phyloP scores from a whole-genome alignment of 164 flowering plant genomes.

The Cinnamomum chago region DNA sequence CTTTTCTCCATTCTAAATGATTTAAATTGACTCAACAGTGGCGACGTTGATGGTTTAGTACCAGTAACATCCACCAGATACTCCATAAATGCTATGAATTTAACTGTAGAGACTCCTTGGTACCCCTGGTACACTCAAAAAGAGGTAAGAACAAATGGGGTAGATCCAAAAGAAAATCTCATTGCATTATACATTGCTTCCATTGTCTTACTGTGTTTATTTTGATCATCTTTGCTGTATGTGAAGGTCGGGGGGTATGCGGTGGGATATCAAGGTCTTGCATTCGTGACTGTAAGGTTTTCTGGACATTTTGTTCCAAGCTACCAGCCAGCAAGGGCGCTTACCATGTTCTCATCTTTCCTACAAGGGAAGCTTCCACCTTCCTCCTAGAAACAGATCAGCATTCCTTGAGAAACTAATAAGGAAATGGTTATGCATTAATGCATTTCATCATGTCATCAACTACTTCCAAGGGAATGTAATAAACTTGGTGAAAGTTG shows the following conservation, averaged over 20 bases:
- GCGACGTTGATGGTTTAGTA: slow-evolving; percentile 33
- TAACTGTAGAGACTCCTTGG: slow-evolving; percentile 27
- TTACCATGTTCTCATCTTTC: slow-evolving; percentile 28
- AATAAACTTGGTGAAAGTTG: too few relatives aligned
- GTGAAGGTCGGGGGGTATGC: slow-evolving; percentile 30
- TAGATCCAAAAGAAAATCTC: not conserved
- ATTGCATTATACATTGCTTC: too few relatives aligned
- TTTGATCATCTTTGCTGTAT: not conserved
- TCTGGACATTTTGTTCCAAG: slow-evolving; percentile 39
- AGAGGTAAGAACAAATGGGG: slow-evolving; percentile 22
- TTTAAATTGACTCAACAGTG: slow-evolving; percentile 20
- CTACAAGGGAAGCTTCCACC: slow-evolving; percentile 38
- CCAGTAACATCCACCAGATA: slow-evolving; percentile 33
- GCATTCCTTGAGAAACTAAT: too few relatives aligned
- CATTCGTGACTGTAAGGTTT: slow-evolving; percentile 41
- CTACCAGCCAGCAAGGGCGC: slow-evolving; percentile 30
- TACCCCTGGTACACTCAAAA: slow-evolving; percentile 31
- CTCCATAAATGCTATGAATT: slow-evolving; percentile 22
- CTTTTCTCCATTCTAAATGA: not conserved
- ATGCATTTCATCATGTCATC: too few relatives aligned
- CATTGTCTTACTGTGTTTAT: too few relatives aligned
- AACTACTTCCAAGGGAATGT: too few relatives aligned
- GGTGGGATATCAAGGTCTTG: slow-evolving; percentile 26
- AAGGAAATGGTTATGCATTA: too few relatives aligned
- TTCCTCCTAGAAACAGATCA: not conserved